Base-by-base conservation (phyloP, 805 yeast species). In the Kodamaea restingae region DNA sequence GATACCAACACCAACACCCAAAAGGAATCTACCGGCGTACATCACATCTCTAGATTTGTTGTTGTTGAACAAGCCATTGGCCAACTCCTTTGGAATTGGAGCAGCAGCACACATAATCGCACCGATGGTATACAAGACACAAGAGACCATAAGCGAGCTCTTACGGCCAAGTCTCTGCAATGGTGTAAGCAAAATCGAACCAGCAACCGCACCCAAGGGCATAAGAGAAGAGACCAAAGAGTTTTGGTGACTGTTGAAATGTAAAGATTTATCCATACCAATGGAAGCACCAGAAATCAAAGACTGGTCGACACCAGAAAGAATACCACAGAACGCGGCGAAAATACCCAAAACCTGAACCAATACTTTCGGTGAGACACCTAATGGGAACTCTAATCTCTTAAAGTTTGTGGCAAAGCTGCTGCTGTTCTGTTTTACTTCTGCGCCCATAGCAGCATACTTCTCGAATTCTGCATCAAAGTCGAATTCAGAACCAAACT, bases 161-260 rank as follows among this genome's bases (percentile, higher is more conserved):
- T 77, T 70, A 55, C 85, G 71, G 12, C 86, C 85, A 32, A 76
- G 60, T 50, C 76, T 78, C 51, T 72, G 77, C 45, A 76, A 56
- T 3, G 84, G 84, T 2, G 83, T 70, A 68, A 80, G 67, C 41
- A 77, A 51, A 28, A 80, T 61, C 41, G 82, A 74, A 35, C 87
- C 86, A 20, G 73, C 71, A 58, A 80, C 72, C 24, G 83, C 85
- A 47, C 85, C 86, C 33, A 80, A 58, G n/a, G 86, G 85, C 81
- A 80, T 77, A 39, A 77, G 65, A 20, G 81, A 65, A 27, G 77
- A 68, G 14, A 79, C 73, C 44, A 79, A 64, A 1, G 84, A 78
- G 37, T 61, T 62, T 47, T 80, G 67, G 45, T 65, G 60, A 4
- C 61, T 41, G 14, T 63, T 49, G 33, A 80, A 58, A 22, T 54